Percentiles rank a stretch among this genome's conserved stretches.
Evolutionary conservation across 352 stramenopile genomes (phyloP).

Genomic region (Globisporangium mamillatum): DNA sequence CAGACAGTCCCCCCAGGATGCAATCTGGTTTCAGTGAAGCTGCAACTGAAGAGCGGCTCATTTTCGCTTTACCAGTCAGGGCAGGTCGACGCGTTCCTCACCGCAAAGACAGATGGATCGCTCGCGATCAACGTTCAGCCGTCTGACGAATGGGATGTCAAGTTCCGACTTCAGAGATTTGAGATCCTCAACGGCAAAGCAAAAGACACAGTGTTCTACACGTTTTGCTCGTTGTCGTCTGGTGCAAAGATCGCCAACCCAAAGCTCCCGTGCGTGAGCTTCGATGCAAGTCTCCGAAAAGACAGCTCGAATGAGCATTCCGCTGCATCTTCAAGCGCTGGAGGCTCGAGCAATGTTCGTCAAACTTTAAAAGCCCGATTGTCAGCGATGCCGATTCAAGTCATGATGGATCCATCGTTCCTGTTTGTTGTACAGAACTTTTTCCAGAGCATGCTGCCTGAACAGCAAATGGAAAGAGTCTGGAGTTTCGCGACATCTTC

Average conservation of each 20-base stretch:
- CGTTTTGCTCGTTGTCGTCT: conserved; percentile 58
- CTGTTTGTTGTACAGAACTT: conserved; percentile 67
- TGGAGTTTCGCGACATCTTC: conserved; percentile 83
- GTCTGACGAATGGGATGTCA: conserved; percentile 61
- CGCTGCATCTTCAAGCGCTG: conserved; percentile 4
- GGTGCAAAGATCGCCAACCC: conserved; percentile 20
- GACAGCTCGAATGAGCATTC: conserved; percentile 4
- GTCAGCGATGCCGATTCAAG: conserved; percentile 52
- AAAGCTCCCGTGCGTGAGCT: conserved; percentile 39
- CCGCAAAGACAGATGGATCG: conserved; percentile 44
- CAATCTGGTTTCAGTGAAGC: conserved; percentile 63
- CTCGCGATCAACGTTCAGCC: conserved; percentile 60
- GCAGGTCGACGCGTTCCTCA: conserved; percentile 45
- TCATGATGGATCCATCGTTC: conserved; percentile 74
- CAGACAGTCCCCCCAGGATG: conserved; percentile 54
- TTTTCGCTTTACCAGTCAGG: conserved; percentile 54
- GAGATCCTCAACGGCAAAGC: conserved; percentile 59
- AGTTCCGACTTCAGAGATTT: conserved; percentile 63
- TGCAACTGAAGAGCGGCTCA: conserved; percentile 56
- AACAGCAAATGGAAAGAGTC: conserved; percentile 69
- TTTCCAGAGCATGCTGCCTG: conserved; percentile 61
- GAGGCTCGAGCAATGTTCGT: conserved; percentile 3
- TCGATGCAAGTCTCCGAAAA: conserved; percentile 34
- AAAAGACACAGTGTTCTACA: conserved; percentile 41
- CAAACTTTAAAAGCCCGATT: conserved; percentile 40